Evolutionary conservation across 2,329 filamentous ascomycete genomes (phyloP), one percentile per base, ranked within the genome.

Genomic region (Ophiostoma perfectum): DNA sequence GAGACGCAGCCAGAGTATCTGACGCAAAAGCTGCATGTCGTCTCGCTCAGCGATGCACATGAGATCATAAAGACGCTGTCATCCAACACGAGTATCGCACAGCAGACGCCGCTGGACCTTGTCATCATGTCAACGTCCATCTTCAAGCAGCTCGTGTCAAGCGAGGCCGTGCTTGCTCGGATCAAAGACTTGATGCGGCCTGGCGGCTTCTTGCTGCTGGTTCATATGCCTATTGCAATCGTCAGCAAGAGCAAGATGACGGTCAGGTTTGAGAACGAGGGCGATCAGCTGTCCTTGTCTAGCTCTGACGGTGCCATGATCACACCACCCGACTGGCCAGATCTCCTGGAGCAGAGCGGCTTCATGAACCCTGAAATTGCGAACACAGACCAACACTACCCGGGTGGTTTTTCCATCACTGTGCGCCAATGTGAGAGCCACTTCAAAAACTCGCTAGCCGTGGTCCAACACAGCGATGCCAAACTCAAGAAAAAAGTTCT

Each of bases 381-480:
- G 16, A 75, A 78, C 55, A 75, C 77, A 0, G 73, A 78, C 49
- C 78, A 80, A 64, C 73, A 71, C 14, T 75, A 73, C 42, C 69
- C 73, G 3, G 71, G 74, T 0, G 78, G 79, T 0, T 78, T 76
- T 60, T 75, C 76, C 1, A 67, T 81, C n/a, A 76, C 75, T 27
- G 73, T 81, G 7, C 76, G 79, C 9, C 80, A 81, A 66, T 72
- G 77, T 16, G 72, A 73, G 16, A 74, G 71, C 1, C 65, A 66
- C 14, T 67, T 73, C 5, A 76, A 76, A 67, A 64, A 47, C 36
- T 41, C 41, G 18, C 41, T 64, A 1, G 9, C 42, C 9, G 16
- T 4, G 11, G 12, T 5, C 5, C 3, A 18, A 11, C 9, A 47
- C n/a, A 47, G 18, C 12, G 60, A 41, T 0, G 9, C 11, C 8